These are phyloP conservation scores for Juncus inflexus DNA, from an alignment of 176 grass and related monocot genomes.

Conservation along the genomic window DNA sequence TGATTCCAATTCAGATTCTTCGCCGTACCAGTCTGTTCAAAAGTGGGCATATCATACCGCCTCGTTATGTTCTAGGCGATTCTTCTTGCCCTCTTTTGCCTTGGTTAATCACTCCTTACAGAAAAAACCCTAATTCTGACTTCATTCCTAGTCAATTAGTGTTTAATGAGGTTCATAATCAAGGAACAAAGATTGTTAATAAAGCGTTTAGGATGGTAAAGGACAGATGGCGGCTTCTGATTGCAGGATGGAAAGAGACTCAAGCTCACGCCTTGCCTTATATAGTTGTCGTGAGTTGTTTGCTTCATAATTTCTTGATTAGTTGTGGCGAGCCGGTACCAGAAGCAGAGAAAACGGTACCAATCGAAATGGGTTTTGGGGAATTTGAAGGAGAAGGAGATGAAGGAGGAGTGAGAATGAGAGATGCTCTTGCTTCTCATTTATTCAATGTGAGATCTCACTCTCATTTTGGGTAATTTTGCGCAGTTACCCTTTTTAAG, in stretches of 20 bases:
- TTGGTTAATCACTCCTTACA: slow-evolving; percentile 78
- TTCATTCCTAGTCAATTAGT: slow-evolving; percentile 44
- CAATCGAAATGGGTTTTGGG: slow-evolving; percentile 26
- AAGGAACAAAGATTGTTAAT: slow-evolving; percentile 43
- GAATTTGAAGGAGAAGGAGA: slow-evolving; percentile 66
- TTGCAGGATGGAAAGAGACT: slow-evolving; percentile 66
- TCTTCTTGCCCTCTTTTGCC: slow-evolving; percentile 70
- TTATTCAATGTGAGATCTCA: slow-evolving; percentile 49
- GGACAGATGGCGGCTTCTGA: slow-evolving; percentile 68
- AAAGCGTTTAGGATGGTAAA: slow-evolving; percentile 58
- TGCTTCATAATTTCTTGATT: slow-evolving; percentile 88
- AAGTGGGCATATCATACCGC: slow-evolving; percentile 42
- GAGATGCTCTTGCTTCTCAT: slow-evolving; percentile 67
- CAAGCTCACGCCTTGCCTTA: slow-evolving; percentile 75
- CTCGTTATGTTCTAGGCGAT: slow-evolving; percentile 61
- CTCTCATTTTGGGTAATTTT: no score
- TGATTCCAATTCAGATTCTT: slow-evolving; percentile 50
- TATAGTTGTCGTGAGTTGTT: slow-evolving; percentile 55
- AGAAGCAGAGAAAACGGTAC: slow-evolving; percentile 20
- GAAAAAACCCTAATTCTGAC: not conserved
- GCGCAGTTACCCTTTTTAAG: no score
- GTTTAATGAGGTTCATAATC: slow-evolving; percentile 73
- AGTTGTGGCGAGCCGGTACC: slow-evolving; percentile 45
- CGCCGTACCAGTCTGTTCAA: slow-evolving; percentile 54
- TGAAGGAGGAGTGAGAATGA: slow-evolving; percentile 66